phyloP scores from a whole-genome alignment of 2,329 filamentous ascomycete genomes.

The Cercospora berteroae region DNA sequence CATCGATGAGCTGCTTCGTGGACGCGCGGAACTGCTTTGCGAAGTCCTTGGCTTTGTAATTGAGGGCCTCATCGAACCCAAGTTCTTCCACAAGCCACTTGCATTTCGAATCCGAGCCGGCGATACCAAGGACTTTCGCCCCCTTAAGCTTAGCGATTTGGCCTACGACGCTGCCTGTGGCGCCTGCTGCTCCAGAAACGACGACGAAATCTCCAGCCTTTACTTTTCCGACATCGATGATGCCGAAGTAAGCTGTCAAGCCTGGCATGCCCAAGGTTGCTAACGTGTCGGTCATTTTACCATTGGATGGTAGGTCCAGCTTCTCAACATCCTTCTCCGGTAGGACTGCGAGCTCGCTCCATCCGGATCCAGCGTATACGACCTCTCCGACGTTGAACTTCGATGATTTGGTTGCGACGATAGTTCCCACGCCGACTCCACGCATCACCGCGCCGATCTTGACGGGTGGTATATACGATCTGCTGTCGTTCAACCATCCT shows the following conservation, averaged over 20 bases:
- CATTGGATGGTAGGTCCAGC: slow-evolving; percentile 25
- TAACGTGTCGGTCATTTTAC: slow-evolving; percentile 31
- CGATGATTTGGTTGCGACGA: slow-evolving; percentile 39
- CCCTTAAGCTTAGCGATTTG: slow-evolving; percentile 76
- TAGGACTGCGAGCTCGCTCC: slow-evolving; percentile 45
- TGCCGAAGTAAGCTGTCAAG: slow-evolving; percentile 73
- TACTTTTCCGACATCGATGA: slow-evolving; percentile 65
- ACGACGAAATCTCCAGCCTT: slow-evolving; percentile 72
- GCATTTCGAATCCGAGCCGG: slow-evolving; percentile 66
- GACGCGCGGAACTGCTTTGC: slow-evolving; percentile 58
- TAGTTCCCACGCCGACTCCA: slow-evolving; percentile 39
- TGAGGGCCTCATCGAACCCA: slow-evolving; percentile 65
- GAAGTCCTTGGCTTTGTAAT: slow-evolving; percentile 67
- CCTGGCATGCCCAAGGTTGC: slow-evolving; percentile 59
- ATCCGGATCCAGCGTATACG: slow-evolving; percentile 38
- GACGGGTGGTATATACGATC: slow-evolving; percentile 51
- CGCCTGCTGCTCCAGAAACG: slow-evolving; percentile 73
- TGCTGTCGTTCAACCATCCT: slow-evolving; percentile 47
- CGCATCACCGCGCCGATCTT: slow-evolving; percentile 43
- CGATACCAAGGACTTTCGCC: slow-evolving; percentile 62
- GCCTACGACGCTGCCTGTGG: slow-evolving; percentile 71
- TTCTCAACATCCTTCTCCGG: slow-evolving; percentile 26
- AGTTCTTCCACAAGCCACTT: slow-evolving; percentile 62
- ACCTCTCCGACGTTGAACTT: slow-evolving; percentile 38
- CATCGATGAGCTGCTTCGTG: slow-evolving; percentile 54